Evolutionary conservation across 345 rosid genomes (phyloP), one percentile per base, ranked within the genome.

Genomic region (Firmiana major): DNA sequence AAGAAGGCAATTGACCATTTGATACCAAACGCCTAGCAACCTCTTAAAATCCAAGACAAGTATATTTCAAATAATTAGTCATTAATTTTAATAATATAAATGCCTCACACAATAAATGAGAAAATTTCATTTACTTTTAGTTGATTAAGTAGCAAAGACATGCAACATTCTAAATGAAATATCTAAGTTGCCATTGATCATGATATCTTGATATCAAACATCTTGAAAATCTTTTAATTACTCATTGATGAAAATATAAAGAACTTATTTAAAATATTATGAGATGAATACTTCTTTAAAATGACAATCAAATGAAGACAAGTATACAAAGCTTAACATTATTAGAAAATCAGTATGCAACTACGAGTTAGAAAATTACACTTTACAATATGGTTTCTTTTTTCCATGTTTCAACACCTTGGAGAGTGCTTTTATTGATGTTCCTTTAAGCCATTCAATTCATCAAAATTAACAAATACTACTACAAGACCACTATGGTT

Each of bases 361-460:
- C 63, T 17, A 48, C 10, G 38, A 40, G 4, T 38, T 22, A 24
- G 45, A 60, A 72, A 60, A 24, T 63, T 78, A 88, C 93, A 88
- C 79, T 79, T 77, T 87, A 91, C 86, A 84, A 40, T 63, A 93
- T 75, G 48, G 92, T 89, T 83, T 91, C 95, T 63, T 90, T 92
- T 28, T 84, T 89, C 94, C 97, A 92, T 62, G 92, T 92, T 78
- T 92, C 93, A 51, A 85, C 81, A 59, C 97, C 75, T 92, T 91
- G 24, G 91, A 74, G 84, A 89, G 91, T 78, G 93, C 95, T 84
- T 87, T 93, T 21, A 90, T 86, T 31, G 97, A 88, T 22, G 97
- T 93, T 10, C 89, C 94, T 92, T 75, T 75, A 83, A 54, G 75
- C 63, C 80, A 77, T 28, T 22, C 31, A 3, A 34, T 26, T 2